These are phyloP conservation scores for Paratinospora sagittata DNA, from an alignment of 164 flowering plant species.

Conservation along the genomic window DNA sequence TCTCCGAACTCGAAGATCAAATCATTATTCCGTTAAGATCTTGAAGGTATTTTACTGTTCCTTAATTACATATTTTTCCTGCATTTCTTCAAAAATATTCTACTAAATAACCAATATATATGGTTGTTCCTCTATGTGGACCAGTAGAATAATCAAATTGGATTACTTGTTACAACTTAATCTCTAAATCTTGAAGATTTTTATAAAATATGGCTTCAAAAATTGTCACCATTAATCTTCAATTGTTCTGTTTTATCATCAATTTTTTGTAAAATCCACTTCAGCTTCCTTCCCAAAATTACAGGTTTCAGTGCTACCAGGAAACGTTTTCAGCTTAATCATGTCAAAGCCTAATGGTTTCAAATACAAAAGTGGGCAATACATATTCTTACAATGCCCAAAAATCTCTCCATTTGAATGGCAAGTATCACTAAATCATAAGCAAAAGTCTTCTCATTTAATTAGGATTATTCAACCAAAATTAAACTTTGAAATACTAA, in stretches of 20 bases:
- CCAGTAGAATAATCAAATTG: no score
- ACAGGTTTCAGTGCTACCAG: slow-evolving; percentile 82
- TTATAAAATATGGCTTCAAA: neutral
- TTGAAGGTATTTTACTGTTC: slow-evolving; percentile 44
- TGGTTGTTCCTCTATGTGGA: no score
- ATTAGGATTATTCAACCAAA: neutral
- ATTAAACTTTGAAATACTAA: neutral
- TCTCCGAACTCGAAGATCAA: slow-evolving; percentile 62
- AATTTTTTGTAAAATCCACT: neutral
- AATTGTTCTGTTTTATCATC: neutral
- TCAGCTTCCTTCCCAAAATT: slow-evolving; percentile 2
- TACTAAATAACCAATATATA: no score
- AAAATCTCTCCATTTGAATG: slow-evolving; percentile 87
- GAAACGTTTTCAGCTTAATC: slow-evolving; percentile 71
- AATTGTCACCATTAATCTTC: no score
- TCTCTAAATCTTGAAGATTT: neutral
- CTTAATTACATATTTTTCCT: neutral
- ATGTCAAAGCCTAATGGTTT: slow-evolving; percentile 86
- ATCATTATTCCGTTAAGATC: slow-evolving; percentile 55
- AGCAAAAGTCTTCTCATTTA: neutral
- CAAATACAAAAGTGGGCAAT: slow-evolving; percentile 90
- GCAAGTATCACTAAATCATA: slow-evolving; percentile 24
- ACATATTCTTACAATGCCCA: slow-evolving; percentile 80
- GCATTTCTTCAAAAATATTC: neutral
- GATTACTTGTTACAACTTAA: no score